Base-by-base conservation (phyloP, 768 basidiomycete genomes). In the Leccinum variicolor region DNA sequence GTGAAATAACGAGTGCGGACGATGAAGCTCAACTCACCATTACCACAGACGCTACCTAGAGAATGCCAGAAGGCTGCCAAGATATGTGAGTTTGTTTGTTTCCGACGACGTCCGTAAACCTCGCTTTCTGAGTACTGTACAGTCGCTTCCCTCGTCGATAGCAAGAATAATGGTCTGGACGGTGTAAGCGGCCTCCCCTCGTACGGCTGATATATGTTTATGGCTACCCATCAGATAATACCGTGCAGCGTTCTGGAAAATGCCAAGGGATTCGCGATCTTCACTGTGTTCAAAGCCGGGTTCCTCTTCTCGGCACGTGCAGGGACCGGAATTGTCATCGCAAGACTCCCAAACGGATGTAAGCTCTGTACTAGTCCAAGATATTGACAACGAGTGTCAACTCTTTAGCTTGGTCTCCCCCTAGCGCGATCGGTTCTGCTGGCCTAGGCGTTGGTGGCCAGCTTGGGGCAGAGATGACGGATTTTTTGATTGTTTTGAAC, bases 401-500 rank as follows among this genome's bases (percentile, higher is more conserved):
- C 84, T 80, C 43, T 93, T 87, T 55, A 94, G 90, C 83, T 36
- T 99, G 95, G 95, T 92, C 91, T 34, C 86, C 94, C 19, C 97
- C 97, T 3, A 90, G 89, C 68, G 97, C 96, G 3, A 96, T 99
- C 47, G 95, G 94, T 25, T 87, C 92, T 3, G 96, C 89, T 14
- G 96, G 96, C 0, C 68, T 95, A 5, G 96, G 96, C 0, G 76
- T 95, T 4, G 97, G 96, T 19, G 84, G 88, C 19, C 90, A 92
- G 66, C 79, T 82, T 19, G 90, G 90, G 21, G 89, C 89, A 49
- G 90, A 93, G 71, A 83, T 96, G 77, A 96, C 94, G 0, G 94
- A 96, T 66, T 95, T 96, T 66, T 74, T 95, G 58, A 80, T 97
- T 56, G 88, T 98, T 29, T 79, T 98, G 26, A 98, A 98, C 65